Evolutionary conservation across 371 early-diverging fungal species (phyloP).

Genomic region (Capniomyces stellatus): DNA sequence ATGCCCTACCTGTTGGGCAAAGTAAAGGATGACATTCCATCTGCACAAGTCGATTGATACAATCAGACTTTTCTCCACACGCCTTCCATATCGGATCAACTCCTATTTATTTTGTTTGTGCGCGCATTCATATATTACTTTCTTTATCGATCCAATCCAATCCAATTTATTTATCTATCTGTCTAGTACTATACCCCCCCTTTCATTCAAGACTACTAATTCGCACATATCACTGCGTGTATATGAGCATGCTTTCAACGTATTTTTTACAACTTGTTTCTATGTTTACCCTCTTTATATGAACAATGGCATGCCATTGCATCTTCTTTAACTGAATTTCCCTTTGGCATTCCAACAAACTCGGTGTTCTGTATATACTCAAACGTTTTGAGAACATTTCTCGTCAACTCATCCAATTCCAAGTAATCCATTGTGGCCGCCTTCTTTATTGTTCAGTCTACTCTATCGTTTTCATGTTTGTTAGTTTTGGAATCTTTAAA

Average conservation of each 20-base stretch:
- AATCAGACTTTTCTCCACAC: constrained; percentile 69
- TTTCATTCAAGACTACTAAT: too few species aligned
- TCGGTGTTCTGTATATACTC: constrained; percentile 16
- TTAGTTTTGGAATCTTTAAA: too few species aligned
- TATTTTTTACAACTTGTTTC: too few species aligned
- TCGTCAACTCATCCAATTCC: constrained; percentile 12
- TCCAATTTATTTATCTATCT: too few species aligned
- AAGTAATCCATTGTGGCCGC: not conserved
- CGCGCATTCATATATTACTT: too few species aligned
- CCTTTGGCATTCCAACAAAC: constrained; percentile 16
- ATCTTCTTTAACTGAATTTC: constrained; percentile 15
- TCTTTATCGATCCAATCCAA: too few species aligned
- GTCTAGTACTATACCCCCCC: too few species aligned
- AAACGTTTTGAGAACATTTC: constrained; percentile 10
- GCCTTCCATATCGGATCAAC: constrained; percentile 30
- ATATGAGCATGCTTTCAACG: too few species aligned
- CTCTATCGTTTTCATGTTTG: too few species aligned
- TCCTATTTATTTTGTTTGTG: too few species aligned
- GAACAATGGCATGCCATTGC: constrained; percentile 20
- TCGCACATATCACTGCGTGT: too few species aligned
- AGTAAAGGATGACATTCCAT: constrained; percentile 80
- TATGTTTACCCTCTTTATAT: constrained; percentile 15
- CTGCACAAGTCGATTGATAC: constrained; percentile 82
- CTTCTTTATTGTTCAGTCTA: too few species aligned
- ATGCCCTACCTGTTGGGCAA: constrained; percentile 76